Evolutionary conservation across 23 red algal species (phyloP).

Genomic region (Gracilaria caudata): DNA sequence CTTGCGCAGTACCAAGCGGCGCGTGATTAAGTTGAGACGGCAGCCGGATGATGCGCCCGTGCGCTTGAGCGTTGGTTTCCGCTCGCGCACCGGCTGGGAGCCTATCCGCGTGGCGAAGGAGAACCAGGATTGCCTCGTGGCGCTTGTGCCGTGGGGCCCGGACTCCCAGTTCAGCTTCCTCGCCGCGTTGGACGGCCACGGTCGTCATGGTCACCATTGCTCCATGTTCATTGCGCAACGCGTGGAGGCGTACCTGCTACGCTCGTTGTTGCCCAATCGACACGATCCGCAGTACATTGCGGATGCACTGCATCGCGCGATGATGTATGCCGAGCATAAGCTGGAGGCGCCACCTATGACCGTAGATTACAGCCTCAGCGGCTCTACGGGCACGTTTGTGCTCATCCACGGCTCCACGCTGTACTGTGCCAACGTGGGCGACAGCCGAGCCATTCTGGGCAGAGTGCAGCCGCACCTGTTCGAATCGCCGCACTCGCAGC

Average conservation of each 20-base stretch:
- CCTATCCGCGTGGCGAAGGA: slow-evolving; percentile 80
- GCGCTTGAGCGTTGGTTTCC: slow-evolving; percentile 67
- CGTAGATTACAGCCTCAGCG: slow-evolving; percentile 74
- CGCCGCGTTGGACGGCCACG: slow-evolving; percentile 91
- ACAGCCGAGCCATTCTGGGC: slow-evolving; percentile 87
- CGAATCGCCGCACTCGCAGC: not conserved
- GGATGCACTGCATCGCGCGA: slow-evolving; percentile 37
- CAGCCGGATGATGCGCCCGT: slow-evolving; percentile 69
- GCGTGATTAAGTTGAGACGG: slow-evolving; percentile 62
- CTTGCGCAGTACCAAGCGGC: slow-evolving; percentile 60
- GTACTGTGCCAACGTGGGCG: slow-evolving; percentile 92
- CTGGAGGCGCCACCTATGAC: slow-evolving; percentile 27
- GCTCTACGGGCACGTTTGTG: slow-evolving; percentile 77
- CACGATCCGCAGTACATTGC: slow-evolving; percentile 24
- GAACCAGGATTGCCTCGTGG: slow-evolving; percentile 81
- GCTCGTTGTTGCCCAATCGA: slow-evolving; percentile 1
- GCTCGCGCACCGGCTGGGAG: slow-evolving; percentile 90
- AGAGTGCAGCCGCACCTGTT: slow-evolving; percentile 20
- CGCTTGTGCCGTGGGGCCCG: slow-evolving; percentile 57
- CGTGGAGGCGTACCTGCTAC: slow-evolving; percentile 32
- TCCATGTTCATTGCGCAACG: slow-evolving; percentile 67
- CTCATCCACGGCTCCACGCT: slow-evolving; percentile 63
- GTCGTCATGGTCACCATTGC: slow-evolving; percentile 70
- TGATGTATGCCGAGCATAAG: slow-evolving; percentile 47
- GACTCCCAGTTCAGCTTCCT: slow-evolving; percentile 60